These are phyloP conservation scores for Xylaria intraflava DNA, from an alignment of 495 filamentous ascomycete genomes.

Conservation along the genomic window DNA sequence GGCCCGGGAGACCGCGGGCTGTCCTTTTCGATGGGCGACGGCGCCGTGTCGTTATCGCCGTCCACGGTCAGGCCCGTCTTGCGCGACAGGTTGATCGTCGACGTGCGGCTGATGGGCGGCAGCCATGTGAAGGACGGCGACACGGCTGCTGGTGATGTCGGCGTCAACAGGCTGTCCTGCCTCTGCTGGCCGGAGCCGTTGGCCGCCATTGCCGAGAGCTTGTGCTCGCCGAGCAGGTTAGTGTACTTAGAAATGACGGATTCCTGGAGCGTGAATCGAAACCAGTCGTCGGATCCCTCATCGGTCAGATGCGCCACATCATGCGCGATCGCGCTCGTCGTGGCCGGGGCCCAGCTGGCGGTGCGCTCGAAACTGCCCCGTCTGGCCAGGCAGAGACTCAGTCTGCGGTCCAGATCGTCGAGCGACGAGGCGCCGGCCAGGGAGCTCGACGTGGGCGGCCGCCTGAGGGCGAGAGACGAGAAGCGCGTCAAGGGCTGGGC, in stretches of 20 bases:
- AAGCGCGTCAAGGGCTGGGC: slow-evolving; percentile 8
- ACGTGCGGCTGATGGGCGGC: slow-evolving; percentile 47
- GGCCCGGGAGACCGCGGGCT: slow-evolving; percentile 14
- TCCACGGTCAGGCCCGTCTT: slow-evolving; percentile 14
- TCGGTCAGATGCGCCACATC: slow-evolving; percentile 23
- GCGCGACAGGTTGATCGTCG: slow-evolving; percentile 40
- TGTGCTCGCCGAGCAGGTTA: slow-evolving; percentile 6
- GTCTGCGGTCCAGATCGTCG: slow-evolving; percentile 23
- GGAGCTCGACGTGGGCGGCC: slow-evolving; percentile 18
- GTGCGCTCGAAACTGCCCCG: neutral
- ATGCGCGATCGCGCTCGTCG: slow-evolving; percentile 16
- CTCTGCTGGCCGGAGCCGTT: slow-evolving; percentile 23
- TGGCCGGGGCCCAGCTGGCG: slow-evolving; percentile 5
- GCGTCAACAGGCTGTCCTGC: slow-evolving; percentile 4
- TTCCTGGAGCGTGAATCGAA: slow-evolving; percentile 24
- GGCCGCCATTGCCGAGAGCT: slow-evolving; percentile 27
- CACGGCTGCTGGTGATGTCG: slow-evolving; percentile 15
- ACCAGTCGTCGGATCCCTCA: slow-evolving; percentile 29
- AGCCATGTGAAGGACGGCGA: slow-evolving; percentile 37
- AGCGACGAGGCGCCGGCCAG: slow-evolving; percentile 19
- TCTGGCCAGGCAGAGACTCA: slow-evolving; percentile 10
- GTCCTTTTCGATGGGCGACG: slow-evolving; percentile 24
- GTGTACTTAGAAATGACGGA: slow-evolving; percentile 5
- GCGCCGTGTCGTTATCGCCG: slow-evolving; percentile 18
- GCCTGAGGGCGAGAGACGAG: slow-evolving; percentile 14